Evolutionary conservation across 179 eudicot genomes (phyloP).

Genomic region (Beta macrorhiza): DNA sequence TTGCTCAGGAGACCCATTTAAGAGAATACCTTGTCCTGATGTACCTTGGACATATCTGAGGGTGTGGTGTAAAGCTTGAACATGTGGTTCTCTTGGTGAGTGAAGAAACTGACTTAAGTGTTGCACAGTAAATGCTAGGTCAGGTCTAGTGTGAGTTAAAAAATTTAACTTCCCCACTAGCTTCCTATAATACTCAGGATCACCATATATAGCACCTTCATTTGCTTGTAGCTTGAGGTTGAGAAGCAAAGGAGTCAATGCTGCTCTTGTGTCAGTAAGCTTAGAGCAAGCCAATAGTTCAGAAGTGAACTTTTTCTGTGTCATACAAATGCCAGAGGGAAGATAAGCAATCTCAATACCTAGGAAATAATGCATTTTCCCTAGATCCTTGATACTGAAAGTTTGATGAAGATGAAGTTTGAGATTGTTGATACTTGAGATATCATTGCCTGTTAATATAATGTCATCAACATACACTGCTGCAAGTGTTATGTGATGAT

Average conservation of each 20-base stretch:
- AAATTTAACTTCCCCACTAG: not conserved
- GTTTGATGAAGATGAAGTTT: not conserved
- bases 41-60: not conserved
- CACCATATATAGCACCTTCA: not conserved
- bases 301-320: not conserved
- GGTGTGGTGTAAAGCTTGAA: not conserved
- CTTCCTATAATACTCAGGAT: not conserved
- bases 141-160: not conserved
- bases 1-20: not conserved
- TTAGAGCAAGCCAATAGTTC: not conserved
- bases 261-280: accelerated
- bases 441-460: too few species aligned
- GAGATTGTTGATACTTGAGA: not conserved
- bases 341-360: not conserved
- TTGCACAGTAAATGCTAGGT: not conserved
- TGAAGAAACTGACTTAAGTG: not conserved
- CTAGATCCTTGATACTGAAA: not conserved
- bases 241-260: not conserved
- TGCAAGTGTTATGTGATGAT: not conserved
- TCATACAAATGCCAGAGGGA: not conserved
- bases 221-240: not conserved
- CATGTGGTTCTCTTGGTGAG: not conserved
- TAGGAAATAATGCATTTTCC: not conserved
- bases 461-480: too few species aligned
- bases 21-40: not conserved